These are phyloP conservation scores for Candida andamanensis DNA, from an alignment of 805 yeast genomes.

Conservation along the genomic window DNA sequence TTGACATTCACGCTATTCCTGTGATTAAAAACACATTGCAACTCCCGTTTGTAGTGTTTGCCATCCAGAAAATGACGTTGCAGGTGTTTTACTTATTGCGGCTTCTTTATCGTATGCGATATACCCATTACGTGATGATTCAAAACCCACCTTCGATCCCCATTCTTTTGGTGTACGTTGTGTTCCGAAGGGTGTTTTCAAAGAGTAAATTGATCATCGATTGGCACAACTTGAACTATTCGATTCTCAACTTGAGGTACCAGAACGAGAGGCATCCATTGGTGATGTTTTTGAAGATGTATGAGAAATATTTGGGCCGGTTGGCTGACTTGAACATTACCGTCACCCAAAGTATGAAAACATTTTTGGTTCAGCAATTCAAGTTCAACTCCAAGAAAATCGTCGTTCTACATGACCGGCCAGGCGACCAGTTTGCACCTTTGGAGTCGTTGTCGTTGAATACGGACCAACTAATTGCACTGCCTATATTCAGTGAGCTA, in stretches of 20 bases:
- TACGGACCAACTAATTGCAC: constrained; percentile 20
- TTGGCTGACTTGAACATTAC: constrained; percentile 71
- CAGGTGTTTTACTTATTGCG: constrained; percentile 48
- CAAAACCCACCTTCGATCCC: constrained; percentile 96
- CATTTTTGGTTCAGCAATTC: constrained; percentile 53
- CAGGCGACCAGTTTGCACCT: constrained; percentile 65
- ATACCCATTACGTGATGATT: constrained; percentile 64
- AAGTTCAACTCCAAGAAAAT: constrained; percentile 43
- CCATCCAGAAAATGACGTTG: constrained; percentile 48
- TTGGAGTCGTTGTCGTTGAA: constrained; percentile 26
- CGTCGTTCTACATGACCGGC: constrained; percentile 78
- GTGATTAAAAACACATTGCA: constrained; percentile 31
- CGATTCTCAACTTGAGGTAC: constrained; percentile 68
- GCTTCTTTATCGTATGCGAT: constrained; percentile 50
- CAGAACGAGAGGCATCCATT: constrained; percentile 51
- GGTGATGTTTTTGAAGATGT: constrained; percentile 52
- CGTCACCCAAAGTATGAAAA: constrained; percentile 72
- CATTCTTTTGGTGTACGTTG: constrained; percentile 55
- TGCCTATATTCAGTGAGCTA: constrained; percentile 23
- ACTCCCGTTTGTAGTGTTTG: constrained; percentile 57
- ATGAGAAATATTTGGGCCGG: constrained; percentile 60
- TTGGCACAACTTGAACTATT: constrained; percentile 94
- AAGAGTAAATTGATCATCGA: constrained; percentile 71
- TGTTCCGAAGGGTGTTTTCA: constrained; percentile 45
- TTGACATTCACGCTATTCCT: constrained; percentile 47